Conservation (phyloP, 257 asterid genomes). For the Verbena officinalis region DNA sequence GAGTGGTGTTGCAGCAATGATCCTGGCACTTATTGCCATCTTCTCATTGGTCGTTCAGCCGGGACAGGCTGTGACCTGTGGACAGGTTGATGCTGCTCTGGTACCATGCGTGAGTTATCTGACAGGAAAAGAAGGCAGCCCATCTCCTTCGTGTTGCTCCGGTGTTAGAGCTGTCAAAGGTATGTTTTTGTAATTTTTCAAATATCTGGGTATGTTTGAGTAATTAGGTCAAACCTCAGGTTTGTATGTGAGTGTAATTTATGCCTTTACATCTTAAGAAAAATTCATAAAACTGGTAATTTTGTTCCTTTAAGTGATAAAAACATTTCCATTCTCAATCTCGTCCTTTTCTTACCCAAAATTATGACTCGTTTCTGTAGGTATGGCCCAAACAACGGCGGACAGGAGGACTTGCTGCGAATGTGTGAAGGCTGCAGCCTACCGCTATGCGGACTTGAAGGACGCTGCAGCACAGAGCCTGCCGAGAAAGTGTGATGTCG, state of each 20-base stretch:
- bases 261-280: no score
- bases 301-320: no score
- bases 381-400: conserved; percentile 19
- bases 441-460: conserved; percentile 27
- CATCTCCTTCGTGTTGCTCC: conserved; percentile 33
- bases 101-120: conserved; percentile 37
- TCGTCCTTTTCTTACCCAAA: no score
- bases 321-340: no score
- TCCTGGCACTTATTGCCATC: conserved; percentile 24
- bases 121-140: conserved; percentile 20
- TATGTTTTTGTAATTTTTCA: no score
- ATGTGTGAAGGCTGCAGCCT: conserved; percentile 46
- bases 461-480: conserved; percentile 44
- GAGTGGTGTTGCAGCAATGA: conserved; percentile 10
- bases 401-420: conserved; percentile 42
- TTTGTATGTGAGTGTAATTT: no score
- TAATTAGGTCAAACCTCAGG: no score
- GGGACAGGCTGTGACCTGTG: conserved; percentile 42
- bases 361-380: no score
- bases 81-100: conserved; percentile 38
- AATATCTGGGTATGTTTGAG: no score
- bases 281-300: no score
- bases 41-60: conserved; percentile 19
- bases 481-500: conserved; percentile 40
- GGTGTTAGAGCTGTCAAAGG: conserved; percentile 40